phyloP scores from a whole-genome alignment of 139 green algal genomes.

The Picochlorum sp. region DNA sequence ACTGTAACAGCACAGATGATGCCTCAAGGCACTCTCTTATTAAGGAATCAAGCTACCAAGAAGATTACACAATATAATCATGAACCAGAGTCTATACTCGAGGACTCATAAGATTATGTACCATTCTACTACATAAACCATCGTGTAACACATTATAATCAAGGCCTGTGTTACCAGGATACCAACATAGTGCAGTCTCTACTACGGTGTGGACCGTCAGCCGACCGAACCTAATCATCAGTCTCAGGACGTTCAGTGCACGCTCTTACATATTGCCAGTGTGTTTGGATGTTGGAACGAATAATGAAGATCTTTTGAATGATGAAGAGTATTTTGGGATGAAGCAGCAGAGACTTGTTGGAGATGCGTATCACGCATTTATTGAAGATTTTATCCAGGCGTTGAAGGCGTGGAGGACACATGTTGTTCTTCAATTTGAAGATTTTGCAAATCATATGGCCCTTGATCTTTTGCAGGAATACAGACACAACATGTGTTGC shows the following conservation, averaged over 20 bases:
- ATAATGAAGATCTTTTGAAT: conserved; percentile 63
- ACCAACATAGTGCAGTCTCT: too few relatives aligned
- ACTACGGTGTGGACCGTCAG: too few relatives aligned
- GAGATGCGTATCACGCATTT: conserved; percentile 43
- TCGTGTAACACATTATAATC: too few relatives aligned
- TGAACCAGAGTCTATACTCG: too few relatives aligned
- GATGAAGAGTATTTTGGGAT: conserved; percentile 65
- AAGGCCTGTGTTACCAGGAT: too few relatives aligned
- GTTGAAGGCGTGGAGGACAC: conserved; percentile 42
- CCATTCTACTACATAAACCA: too few relatives aligned
- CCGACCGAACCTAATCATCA: too few relatives aligned
- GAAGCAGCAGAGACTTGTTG: conserved; percentile 25
- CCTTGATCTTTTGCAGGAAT: conserved; percentile 61
- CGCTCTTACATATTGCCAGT: conserved; percentile 53
- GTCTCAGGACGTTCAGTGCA: too few relatives aligned
- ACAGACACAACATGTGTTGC: conserved; percentile 36
- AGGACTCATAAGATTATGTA: too few relatives aligned
- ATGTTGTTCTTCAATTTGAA: conserved; percentile 80
- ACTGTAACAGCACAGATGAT: neutral
- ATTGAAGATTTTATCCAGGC: conserved; percentile 52
- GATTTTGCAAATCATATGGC: conserved; percentile 82
- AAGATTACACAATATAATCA: too few relatives aligned
- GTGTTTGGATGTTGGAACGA: conserved; percentile 81
- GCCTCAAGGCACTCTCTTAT: too few relatives aligned
- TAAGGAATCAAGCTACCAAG: too few relatives aligned